Evolutionary conservation across 2,329 filamentous ascomycete genomes (phyloP).

Genomic region (Diaporthe citrichinensis): DNA sequence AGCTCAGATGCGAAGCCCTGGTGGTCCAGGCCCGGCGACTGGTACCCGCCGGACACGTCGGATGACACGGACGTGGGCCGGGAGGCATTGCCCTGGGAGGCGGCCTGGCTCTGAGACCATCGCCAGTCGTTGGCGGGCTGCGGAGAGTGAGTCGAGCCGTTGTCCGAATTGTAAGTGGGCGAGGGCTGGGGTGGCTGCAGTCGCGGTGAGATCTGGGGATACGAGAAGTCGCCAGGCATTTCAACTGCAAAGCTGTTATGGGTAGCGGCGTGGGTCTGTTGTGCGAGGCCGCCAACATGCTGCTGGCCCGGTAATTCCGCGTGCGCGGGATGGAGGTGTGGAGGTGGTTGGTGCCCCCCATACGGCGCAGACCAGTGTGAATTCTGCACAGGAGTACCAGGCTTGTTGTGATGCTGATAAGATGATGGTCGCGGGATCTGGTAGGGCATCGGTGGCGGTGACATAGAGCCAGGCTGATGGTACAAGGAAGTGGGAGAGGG

Average conservation of each 20-base stretch:
- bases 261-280: conserved; percentile 34
- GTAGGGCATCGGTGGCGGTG: conserved; percentile 49
- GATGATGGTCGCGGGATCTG: conserved; percentile 58
- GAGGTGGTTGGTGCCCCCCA: conserved; percentile 45
- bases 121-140: conserved; percentile 52
- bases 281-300: background rate
- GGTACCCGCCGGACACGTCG: conserved; percentile 49
- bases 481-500: conserved; percentile 15
- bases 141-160: conserved; percentile 47
- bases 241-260: conserved; percentile 50
- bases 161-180: conserved; percentile 45
- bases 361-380: conserved; percentile 46
- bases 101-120: conserved; percentile 58
- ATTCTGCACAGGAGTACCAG: conserved; percentile 49
- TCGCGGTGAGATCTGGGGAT: conserved; percentile 52
- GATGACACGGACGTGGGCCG: conserved; percentile 56
- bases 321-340: conserved; percentile 46
- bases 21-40: conserved; percentile 57
- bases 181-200: conserved; percentile 51
- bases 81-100: conserved; percentile 46
- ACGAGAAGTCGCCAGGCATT: conserved; percentile 64
- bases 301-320: conserved; percentile 57
- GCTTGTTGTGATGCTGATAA: conserved; percentile 50
- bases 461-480: conserved; percentile 33
- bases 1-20: conserved; percentile 60